These are phyloP conservation scores for Stylonectria norvegica DNA, from an alignment of 2,329 filamentous ascomycete species.

Conservation along the genomic window DNA sequence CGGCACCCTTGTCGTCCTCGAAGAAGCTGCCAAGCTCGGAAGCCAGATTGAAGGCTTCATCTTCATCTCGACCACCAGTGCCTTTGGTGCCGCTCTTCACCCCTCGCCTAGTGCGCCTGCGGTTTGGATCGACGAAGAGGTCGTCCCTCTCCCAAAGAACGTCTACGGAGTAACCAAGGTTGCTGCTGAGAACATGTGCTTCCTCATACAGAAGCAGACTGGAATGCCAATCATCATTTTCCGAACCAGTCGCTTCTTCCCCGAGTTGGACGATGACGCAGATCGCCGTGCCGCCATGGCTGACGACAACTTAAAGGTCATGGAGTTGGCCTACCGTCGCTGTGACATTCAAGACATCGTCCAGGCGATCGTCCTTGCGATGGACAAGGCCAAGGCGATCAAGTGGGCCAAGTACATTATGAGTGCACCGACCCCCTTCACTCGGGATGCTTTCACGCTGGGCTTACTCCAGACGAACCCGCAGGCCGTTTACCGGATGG, in stretches of 20 bases:
- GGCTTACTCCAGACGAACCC: constrained; percentile 33
- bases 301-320: constrained; percentile 45
- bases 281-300: constrained; percentile 33
- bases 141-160: constrained; percentile 43
- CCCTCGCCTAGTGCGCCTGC: constrained; percentile 36
- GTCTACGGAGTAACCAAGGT: constrained; percentile 49
- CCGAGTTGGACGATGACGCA: constrained; percentile 45
- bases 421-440: constrained; percentile 42
- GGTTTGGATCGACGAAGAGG: constrained; percentile 43
- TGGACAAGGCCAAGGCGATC: constrained; percentile 32
- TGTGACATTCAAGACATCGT: constrained; percentile 45
- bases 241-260: constrained; percentile 48
- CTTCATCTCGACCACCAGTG: constrained; percentile 46
- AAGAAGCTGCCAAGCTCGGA: constrained; percentile 32
- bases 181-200: constrained; percentile 47
- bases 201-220: constrained; percentile 37
- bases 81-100: constrained; percentile 40
- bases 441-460: constrained; percentile 29
- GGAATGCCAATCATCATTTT: constrained; percentile 41
- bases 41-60: constrained; percentile 37
- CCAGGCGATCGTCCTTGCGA: constrained; percentile 37
- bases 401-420: constrained; percentile 42
- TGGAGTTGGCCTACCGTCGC: constrained; percentile 45
- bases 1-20: constrained; percentile 41
- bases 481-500: constrained; percentile 26